A percentile compares a stretch with the other conserved stretches of the same genome.
phyloP scores from a whole-genome alignment of 1,284 basidiomycete genomes.

The Leccinum griseonigrum region DNA sequence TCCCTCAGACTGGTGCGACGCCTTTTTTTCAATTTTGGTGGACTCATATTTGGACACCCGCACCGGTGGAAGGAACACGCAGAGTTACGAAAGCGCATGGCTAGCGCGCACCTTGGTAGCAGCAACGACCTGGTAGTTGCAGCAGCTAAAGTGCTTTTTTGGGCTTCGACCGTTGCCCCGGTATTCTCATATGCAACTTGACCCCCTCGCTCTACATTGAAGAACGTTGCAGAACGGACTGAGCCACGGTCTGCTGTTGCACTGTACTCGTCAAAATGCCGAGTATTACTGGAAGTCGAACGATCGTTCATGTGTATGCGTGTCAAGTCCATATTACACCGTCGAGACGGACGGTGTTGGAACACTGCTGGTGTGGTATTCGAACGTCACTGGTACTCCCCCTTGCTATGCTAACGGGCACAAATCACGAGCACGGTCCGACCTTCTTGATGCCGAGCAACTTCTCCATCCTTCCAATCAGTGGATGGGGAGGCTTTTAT shows the following conservation, averaged over 20 bases:
- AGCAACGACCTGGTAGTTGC: not conserved
- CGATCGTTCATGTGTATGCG: not conserved
- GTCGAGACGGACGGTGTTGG: not conserved
- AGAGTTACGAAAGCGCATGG: not conserved
- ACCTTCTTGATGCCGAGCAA: not conserved
- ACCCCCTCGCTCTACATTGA: not conserved
- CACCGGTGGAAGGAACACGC: too few relatives aligned
- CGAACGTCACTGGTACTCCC: too few relatives aligned
- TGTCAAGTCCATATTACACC: not conserved
- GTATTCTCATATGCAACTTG: too few relatives aligned
- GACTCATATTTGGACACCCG: too few relatives aligned
- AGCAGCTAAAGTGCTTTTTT: not conserved
- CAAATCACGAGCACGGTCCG: too few relatives aligned
- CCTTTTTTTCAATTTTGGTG: not conserved
- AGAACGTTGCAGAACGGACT: not conserved
- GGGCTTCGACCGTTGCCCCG: not conserved
- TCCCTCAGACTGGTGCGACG: not conserved
- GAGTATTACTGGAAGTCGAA: not conserved
- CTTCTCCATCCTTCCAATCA: not conserved
- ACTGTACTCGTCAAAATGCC: not conserved
- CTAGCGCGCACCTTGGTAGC: too few relatives aligned
- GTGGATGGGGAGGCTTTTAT: not conserved
- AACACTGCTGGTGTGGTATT: too few relatives aligned
- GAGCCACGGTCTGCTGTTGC: not conserved
- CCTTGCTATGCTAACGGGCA: too few relatives aligned